phyloP scores from a whole-genome alignment of 2,329 filamentous ascomycete genomes.

The Microcyclospora pomicola region DNA sequence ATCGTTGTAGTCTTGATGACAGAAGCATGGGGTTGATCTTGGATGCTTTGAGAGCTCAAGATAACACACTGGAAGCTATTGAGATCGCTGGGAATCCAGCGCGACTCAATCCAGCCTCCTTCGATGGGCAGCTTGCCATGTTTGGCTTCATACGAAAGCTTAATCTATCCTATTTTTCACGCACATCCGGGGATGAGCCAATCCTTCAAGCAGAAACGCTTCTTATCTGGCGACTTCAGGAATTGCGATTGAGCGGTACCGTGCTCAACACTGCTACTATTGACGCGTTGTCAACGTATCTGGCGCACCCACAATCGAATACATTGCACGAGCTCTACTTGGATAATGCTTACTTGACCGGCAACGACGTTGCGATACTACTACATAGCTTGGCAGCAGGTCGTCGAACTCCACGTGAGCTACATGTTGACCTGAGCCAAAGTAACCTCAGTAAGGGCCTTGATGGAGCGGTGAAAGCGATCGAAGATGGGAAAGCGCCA shows the following conservation, averaged over 20 bases:
- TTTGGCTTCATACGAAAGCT: slow-evolving; percentile 53
- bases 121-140: slow-evolving; percentile 52
- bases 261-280: slow-evolving; percentile 48
- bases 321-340: slow-evolving; percentile 48
- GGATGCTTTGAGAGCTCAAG: slow-evolving; percentile 50
- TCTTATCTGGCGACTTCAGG: slow-evolving; percentile 52
- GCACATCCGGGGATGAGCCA: slow-evolving; percentile 48
- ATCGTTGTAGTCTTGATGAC: slow-evolving; percentile 47
- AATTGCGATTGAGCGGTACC: slow-evolving; percentile 51
- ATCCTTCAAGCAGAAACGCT: slow-evolving; percentile 53
- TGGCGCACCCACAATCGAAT: slow-evolving; percentile 39
- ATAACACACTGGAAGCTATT: slow-evolving; percentile 52
- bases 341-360: slow-evolving; percentile 53
- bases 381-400: slow-evolving; percentile 46
- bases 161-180: slow-evolving; percentile 50
- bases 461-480: slow-evolving; percentile 38
- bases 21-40: slow-evolving; percentile 47
- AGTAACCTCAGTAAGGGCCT: slow-evolving; percentile 43
- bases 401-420: slow-evolving; percentile 34
- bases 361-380: slow-evolving; percentile 49
- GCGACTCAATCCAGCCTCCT: slow-evolving; percentile 48
- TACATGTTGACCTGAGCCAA: slow-evolving; percentile 54
- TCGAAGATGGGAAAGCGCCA: slow-evolving; percentile 41
- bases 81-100: slow-evolving; percentile 55
- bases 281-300: slow-evolving; percentile 49